Base-by-base conservation (phyloP, 495 filamentous ascomycete genomes). In the Hyaloscypha hepaticicola region DNA sequence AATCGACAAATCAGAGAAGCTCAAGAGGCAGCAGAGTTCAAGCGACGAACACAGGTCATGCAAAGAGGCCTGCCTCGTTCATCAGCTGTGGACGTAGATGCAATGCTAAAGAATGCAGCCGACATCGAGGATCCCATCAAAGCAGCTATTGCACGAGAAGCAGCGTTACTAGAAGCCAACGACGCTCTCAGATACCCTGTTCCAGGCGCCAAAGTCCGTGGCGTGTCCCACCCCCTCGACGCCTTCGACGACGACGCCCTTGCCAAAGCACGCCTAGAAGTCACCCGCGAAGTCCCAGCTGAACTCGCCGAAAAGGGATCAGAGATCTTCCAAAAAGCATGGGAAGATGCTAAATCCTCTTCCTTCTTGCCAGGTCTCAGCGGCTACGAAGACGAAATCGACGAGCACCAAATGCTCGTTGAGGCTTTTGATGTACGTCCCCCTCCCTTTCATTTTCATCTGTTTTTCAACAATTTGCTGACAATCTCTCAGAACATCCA, bases 31-130 rank as follows among this genome's bases (percentile, higher is more conserved):
- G 83, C 89, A 25, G 95, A 98, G 65, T 88, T 90, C 71, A 89
- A 84, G 72, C 86, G 93, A 56, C 87, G 92, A 66, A 95, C 91
- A 0, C 94, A 97, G 69, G 93, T 94, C 14, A 85, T 97, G 70
- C 95, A 98, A 75, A 87, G 82, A 61, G 85, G 84, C 21, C 77
- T 99, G 38, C 95, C 95, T 34, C 86, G 95, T 34, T 92, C 96
- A 11, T 79, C 83, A 11, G 75, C 82, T 8, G 79, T 98, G 14
- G 88, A 98, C 73, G 76, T 91, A 24, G 82, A 88, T 64, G 81
- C 82, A 2, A 72, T 96, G 66, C 70, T 93, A 22, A 79, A 87
- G 61, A 81, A 78, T 31, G 86, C 90, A 1, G 75, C 78, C 3
- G 73, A 77, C 11, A 73, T 83, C 16, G 67, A 76, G 5, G 84